Conservation (phyloP, 1,284 basidiomycete species). For the Cryptococcus sp. region DNA sequence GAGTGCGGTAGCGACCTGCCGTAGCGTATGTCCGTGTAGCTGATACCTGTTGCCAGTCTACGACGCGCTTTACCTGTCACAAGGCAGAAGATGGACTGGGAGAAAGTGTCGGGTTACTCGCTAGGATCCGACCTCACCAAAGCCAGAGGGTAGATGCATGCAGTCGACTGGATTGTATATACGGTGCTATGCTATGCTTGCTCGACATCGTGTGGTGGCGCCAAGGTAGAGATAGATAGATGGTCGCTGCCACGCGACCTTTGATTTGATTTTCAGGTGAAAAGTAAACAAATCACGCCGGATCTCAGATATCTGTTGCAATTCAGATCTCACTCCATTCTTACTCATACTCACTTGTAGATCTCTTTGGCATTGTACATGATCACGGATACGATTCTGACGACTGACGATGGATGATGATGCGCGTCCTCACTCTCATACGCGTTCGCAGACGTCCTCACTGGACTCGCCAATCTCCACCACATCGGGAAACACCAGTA, state of each 20-base stretch:
- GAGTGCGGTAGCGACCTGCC: slow-evolving; percentile 20
- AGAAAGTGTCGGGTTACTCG: slow-evolving; percentile 82
- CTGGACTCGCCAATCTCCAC: slow-evolving; percentile 3
- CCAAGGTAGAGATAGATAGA: neutral
- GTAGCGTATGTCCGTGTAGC: neutral
- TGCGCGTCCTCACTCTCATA: neutral
- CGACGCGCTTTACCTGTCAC: slow-evolving; percentile 85
- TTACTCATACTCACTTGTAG: too few species aligned
- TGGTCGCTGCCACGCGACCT: neutral
- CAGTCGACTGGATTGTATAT: neutral
- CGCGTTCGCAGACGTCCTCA: neutral
- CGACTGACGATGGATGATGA: slow-evolving; percentile 3
- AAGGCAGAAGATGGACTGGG: slow-evolving; percentile 92
- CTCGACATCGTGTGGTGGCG: neutral
- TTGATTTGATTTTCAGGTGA: neutral
- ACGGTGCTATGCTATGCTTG: neutral
- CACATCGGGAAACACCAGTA: neutral
- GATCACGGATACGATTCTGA: neutral
- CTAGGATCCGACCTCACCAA: slow-evolving; percentile 75
- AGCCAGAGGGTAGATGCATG: slow-evolving; percentile 19
- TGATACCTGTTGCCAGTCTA: slow-evolving; percentile 56
- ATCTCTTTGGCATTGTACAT: too few species aligned
- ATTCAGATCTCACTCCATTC: too few species aligned
- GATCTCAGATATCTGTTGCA: too few species aligned
- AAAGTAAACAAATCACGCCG: neutral